Evolutionary conservation across 2,329 filamentous ascomycete genomes (phyloP), one percentile per base, ranked within the genome.

Genomic region (Fusarium sp.): DNA sequence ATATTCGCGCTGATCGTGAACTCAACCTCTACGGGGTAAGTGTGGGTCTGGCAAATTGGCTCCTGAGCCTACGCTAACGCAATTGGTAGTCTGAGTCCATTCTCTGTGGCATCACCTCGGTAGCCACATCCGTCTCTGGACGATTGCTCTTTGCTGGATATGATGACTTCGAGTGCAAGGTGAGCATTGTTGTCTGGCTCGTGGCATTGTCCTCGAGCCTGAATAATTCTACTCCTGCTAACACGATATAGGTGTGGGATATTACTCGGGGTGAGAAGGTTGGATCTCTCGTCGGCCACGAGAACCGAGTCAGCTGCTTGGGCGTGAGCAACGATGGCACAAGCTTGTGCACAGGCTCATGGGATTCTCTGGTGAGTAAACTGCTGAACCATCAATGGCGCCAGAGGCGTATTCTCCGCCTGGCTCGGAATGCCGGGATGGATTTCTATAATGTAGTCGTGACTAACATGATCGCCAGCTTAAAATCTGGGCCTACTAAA

Each of bases 111-210:
- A 98, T 99, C 80, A 99, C 97, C 27, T 99, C 97, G 6, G 97
- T 99, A 57, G 97, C 96, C 69, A 98, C 97, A 79, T 99, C 97
- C 18, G 96, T 99, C 16, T 99, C 97, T 67, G 97, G 97, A 68
- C 92, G 97, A 82, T 88, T 99, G 80, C 88, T 99, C 45, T 99
- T 99, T 83, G 97, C 97, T 66, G 97, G 97, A 77, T 99, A 99
- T 81, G 97, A 99, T 81, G 97, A 99, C 83, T 99, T 98, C 81
- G 97, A 99, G 86, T 99, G 97, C 95, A 99, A 98, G 93, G 96
- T 98, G 87, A 81, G 91, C 35, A 63, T 50, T 30, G 20, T 7
- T 13, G 18, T 14, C 32, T 18, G 56, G 45, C 39, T 69, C 56
- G 50, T 43, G 32, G 16, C 11, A 7, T 39, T n/a, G 23, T n/a